Evolutionary conservation across 2,329 filamentous ascomycete genomes (phyloP).

Genomic region (Hymenoscyphus fructigenus): DNA sequence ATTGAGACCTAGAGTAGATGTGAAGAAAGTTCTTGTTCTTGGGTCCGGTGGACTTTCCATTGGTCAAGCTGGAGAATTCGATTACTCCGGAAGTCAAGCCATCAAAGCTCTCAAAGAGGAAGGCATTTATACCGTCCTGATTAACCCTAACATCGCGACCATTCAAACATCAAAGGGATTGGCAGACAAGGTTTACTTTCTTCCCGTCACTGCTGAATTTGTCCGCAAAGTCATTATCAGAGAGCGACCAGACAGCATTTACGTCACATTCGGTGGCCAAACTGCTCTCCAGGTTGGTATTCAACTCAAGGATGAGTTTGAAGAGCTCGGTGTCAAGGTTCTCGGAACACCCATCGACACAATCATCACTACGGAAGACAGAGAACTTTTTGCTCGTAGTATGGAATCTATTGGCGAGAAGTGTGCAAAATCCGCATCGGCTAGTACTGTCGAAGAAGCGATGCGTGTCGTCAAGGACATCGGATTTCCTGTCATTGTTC

Average conservation of each 20-base stretch:
- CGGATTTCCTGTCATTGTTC: slow-evolving; percentile 94
- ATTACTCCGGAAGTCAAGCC: slow-evolving; percentile 96
- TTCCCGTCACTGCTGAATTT: slow-evolving; percentile 94
- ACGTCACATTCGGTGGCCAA: slow-evolving; percentile 96
- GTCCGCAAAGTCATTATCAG: slow-evolving; percentile 96
- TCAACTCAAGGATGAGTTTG: slow-evolving; percentile 95
- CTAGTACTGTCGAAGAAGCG: slow-evolving; percentile 84
- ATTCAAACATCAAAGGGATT: slow-evolving; percentile 98
- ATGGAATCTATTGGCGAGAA: slow-evolving; percentile 99
- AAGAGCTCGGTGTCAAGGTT: slow-evolving; percentile 86
- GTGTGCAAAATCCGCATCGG: slow-evolving; percentile 95
- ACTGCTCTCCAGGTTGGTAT: slow-evolving; percentile 97
- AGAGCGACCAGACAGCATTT: slow-evolving; percentile 93
- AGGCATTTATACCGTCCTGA: slow-evolving; percentile 95
- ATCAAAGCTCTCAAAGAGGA: slow-evolving; percentile 99
- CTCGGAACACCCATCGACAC: slow-evolving; percentile 96
- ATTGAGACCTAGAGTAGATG: slow-evolving; percentile 73
- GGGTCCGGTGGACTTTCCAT: slow-evolving; percentile 95
- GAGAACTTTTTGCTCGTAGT: slow-evolving; percentile 93
- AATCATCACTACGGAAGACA: slow-evolving; percentile 97
- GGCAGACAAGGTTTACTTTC: slow-evolving; percentile 98
- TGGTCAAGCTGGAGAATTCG: slow-evolving; percentile 96
- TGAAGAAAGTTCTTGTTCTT: slow-evolving; percentile 93
- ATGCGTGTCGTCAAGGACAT: slow-evolving; percentile 86
- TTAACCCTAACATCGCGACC: slow-evolving; percentile 98